Base-by-base conservation (phyloP, 805 yeast species). In the Candida andamanensis region DNA sequence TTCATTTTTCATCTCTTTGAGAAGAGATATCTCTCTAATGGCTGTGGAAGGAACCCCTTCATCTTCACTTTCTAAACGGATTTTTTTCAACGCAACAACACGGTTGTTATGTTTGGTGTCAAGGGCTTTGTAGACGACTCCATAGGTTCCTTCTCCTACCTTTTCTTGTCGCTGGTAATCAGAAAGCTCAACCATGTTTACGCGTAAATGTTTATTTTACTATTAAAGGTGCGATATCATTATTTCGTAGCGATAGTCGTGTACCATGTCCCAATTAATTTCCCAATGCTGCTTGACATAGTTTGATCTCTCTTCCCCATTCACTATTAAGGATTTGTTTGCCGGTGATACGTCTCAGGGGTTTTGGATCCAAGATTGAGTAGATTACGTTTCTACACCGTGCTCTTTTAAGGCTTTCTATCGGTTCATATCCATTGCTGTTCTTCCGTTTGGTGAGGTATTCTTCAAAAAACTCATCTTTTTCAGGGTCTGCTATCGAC, bases 1-100 rank as follows among this genome's bases (percentile, higher is more conserved):
- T 40, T 86, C 95, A 60, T 92, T 95, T 43, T 85, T 76, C 72
- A 92, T 72, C 56, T 92, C 98, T 56, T 92, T 90, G 59, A 92
- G 72, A 28, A 92, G 69, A 2, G 97, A 90, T 46, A 92, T 92
- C 55, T 92, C 98, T 48, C 98, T 73, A 37, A 92, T 92, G 5
- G 98, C 97, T 0, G 98, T 92, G 2, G 97, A 87, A 2, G 98
- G 98, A 15, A 94, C 97, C 13, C 98, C 98, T 57, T 92, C 98
- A 57, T 86, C 95, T 58, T 92, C 98, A 14, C 95, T 85, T 56
- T 92, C 98, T 32, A 92, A 65, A 37, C 97, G 76, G 56, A 92
- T 94, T 62, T 92, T 94, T 59, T 92, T 92, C 46, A 92, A 67
- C 0, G 98, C 98, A 22, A 92, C 98, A 27, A 87, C 76, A n/a